Evolutionary conservation across 2,329 filamentous ascomycete genomes (phyloP).

Genomic region (Colletotrichum melonis): DNA sequence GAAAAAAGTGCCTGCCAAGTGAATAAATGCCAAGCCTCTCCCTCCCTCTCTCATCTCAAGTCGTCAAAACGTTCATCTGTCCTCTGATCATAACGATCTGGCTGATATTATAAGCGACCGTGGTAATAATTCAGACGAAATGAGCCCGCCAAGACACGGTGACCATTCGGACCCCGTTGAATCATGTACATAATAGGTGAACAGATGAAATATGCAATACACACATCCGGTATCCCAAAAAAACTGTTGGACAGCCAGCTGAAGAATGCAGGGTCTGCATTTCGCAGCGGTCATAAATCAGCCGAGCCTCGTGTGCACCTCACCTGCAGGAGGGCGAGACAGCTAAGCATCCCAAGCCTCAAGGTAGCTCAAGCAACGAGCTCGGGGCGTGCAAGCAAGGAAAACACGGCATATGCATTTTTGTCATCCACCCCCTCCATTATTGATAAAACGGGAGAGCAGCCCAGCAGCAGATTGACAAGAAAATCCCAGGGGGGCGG

Average conservation of each 20-base stretch:
- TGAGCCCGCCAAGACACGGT: background rate
- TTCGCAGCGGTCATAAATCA: background rate
- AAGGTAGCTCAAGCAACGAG: background rate
- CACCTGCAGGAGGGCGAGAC: background rate
- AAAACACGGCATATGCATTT: background rate
- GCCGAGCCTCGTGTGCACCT: background rate
- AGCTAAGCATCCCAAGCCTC: background rate
- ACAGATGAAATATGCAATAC: background rate
- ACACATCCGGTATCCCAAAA: too few relatives aligned
- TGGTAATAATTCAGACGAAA: background rate
- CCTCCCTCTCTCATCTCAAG: background rate
- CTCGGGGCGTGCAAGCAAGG: background rate
- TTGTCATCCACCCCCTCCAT: background rate
- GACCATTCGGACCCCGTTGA: background rate
- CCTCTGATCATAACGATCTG: background rate
- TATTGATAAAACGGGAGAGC: background rate
- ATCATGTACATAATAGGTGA: background rate
- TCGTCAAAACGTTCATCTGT: background rate
- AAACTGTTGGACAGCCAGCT: background rate
- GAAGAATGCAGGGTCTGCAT: background rate
- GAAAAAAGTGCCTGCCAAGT: background rate
- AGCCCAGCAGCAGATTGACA: background rate
- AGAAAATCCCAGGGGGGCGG: conserved; percentile 2
- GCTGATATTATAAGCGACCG: background rate
- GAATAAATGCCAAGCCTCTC: background rate